Evolutionary conservation across 129 eudicot species (phyloP).

Genomic region (Calendula officinalis): DNA sequence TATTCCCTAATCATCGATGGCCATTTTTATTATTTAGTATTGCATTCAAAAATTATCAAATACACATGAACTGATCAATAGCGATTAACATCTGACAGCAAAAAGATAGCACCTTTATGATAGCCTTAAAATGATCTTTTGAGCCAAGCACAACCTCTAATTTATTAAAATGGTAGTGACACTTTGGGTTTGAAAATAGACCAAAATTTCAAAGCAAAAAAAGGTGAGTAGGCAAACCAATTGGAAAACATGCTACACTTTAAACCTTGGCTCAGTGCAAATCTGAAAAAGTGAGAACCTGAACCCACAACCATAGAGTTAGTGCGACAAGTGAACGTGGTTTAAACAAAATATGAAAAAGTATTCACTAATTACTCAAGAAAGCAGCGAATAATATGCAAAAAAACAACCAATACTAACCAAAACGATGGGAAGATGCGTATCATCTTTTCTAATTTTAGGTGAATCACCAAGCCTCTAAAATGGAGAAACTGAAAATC

Average conservation of each 20-base stretch:
- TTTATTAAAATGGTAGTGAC: no score
- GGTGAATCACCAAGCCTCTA: conserved; percentile 2
- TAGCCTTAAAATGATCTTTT: neutral
- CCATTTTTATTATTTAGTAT: no score
- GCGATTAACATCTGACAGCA: no score
- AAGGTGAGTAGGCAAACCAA: neutral
- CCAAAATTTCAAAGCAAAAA: no score
- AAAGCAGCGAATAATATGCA: no score
- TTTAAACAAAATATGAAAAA: no score
- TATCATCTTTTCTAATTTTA: neutral
- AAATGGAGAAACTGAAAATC: neutral
- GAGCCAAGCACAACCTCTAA: neutral
- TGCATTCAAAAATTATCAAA: no score
- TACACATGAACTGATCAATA: neutral
- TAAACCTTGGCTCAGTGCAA: neutral
- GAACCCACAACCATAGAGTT: no score
- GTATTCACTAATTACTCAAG: no score
- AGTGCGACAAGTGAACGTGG: no score
- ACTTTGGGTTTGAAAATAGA: no score
- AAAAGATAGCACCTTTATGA: conserved; percentile 1
- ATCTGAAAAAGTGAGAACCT: no score
- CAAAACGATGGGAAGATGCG: conserved; percentile 24
- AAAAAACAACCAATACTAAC: conserved; percentile 34
- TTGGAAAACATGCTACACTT: conserved; percentile 4
- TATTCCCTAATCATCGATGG: neutral